phyloP scores from a whole-genome alignment of 73 alveolate species.

The Vitrella brassicaformis region DNA sequence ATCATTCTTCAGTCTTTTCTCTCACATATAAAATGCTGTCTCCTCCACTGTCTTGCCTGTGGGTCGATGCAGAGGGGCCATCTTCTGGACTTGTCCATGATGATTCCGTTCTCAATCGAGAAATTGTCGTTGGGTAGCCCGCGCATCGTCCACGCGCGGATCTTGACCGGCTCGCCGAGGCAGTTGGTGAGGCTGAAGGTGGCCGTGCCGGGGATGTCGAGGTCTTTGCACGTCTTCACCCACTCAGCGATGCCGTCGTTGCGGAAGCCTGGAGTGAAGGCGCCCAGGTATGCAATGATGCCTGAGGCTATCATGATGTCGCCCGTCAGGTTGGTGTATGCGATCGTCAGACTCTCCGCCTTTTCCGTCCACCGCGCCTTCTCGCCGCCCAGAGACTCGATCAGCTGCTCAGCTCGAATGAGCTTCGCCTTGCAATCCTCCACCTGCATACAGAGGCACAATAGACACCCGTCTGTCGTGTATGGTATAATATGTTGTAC shows the following conservation, averaged over 20 bases:
- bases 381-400: slow-evolving; percentile 95
- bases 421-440: slow-evolving; percentile 41
- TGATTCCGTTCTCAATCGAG: slow-evolving; percentile 91
- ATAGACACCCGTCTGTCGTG: not conserved
- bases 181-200: slow-evolving; percentile 59
- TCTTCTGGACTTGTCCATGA: slow-evolving; percentile 84
- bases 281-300: slow-evolving; percentile 90
- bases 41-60: slow-evolving; percentile 73
- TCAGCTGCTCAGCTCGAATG: slow-evolving; percentile 87
- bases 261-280: slow-evolving; percentile 47
- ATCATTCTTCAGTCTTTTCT: slow-evolving; percentile 21
- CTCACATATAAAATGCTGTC: not conserved
- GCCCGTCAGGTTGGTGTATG: slow-evolving; percentile 84
- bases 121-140: slow-evolving; percentile 96
- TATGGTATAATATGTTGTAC: not conserved
- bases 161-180: slow-evolving; percentile 96
- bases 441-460: not conserved
- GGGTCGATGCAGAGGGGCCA: slow-evolving; percentile 97
- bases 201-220: slow-evolving; percentile 78
- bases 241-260: slow-evolving; percentile 67
- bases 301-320: slow-evolving; percentile 91
- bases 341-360: slow-evolving; percentile 61
- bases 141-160: slow-evolving; percentile 91
- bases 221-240: slow-evolving; percentile 72
- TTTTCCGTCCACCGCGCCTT: slow-evolving; percentile 91